Base-by-base conservation (phyloP, 1,284 basidiomycete genomes). In the Bjerkandera adusta region DNA sequence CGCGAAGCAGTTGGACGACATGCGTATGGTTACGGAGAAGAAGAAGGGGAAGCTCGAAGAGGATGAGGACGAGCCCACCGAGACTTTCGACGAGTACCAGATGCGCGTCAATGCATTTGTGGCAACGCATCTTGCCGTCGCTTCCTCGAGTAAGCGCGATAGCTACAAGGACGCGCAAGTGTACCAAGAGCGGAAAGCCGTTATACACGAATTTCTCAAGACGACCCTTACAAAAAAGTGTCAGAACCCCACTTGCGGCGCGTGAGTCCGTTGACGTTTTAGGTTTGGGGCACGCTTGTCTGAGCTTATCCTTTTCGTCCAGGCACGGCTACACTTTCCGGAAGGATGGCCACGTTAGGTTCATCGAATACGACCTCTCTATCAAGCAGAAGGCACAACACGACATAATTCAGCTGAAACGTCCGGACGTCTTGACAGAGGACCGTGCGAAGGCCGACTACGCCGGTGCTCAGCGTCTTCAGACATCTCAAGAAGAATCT, bases 281-380 rank as follows among this genome's bases (percentile, higher is more conserved):
- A 24, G 18, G 11, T 49, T 3, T 32, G 16, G 1, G 13, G 16
- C n/a, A 11, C 41, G 20, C n/a, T 43, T 35, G 32, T 21, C 16
- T 18, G 11, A 47, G 11, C 20, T 21, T 26, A 35, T 15, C 20
- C 13, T 34, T 22, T 20, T 5, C 26, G 42, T 29, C 41, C 56
- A 96, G 93, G n/a, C 70, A 79, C 59, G 84, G 77, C 1, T 92
- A 92, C 61, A 89, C 90, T 0, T 91, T 92, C 68, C 85, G 95
- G 49, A 97, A 95, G 65, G 97, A 99, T 63, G 93, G 92, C 1
- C 79, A 91, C 62, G 90, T 92, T 49, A 98, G 97, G 70, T 81
- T 99, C 53, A 88, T 98, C 63, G 95, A 98, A 69, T 90, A 91
- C 59, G 93, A 94, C 58, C 76, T 98, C 24, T 76, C 89, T 1